Evolutionary conservation across 441 rosid genomes (phyloP).

Genomic region (Bocquillonia castaneifolia): DNA sequence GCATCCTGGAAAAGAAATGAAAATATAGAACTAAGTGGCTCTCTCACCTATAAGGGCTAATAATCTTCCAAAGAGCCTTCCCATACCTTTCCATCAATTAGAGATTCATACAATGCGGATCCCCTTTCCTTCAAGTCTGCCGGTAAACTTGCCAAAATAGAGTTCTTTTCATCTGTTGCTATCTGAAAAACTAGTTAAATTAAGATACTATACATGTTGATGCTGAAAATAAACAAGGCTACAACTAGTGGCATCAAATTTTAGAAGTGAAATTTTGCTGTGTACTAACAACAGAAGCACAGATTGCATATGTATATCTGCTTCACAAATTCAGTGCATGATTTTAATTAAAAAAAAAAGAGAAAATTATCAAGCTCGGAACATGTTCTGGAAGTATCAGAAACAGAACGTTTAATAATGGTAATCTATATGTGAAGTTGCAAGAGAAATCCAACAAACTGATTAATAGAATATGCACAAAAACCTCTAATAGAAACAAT

Average conservation of each 20-base stretch:
- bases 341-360: too few species aligned
- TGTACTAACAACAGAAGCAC: background rate
- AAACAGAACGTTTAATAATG: background rate
- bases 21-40: background rate
- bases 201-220: background rate
- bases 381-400: too few species aligned
- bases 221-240: background rate
- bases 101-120: slow-evolving; percentile 55
- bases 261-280: background rate
- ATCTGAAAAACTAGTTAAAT: slow-evolving; percentile 38
- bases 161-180: slow-evolving; percentile 67
- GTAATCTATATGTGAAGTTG: background rate
- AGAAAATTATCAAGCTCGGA: too few species aligned
- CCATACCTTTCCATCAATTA: slow-evolving; percentile 74
- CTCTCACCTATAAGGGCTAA: slow-evolving; percentile 15
- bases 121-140: slow-evolving; percentile 66
- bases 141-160: slow-evolving; percentile 72
- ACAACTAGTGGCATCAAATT: too few species aligned
- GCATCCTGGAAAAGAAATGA: background rate
- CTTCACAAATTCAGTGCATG: too few species aligned
- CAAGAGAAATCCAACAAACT: background rate
- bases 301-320: background rate
- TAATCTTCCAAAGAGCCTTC: slow-evolving; percentile 23
- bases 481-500: background rate
- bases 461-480: background rate